A percentile compares a stretch with the other conserved stretches of the same genome.
Conservation (phyloP, 2,329 filamentous ascomycete species). For the Cytospora mali region DNA sequence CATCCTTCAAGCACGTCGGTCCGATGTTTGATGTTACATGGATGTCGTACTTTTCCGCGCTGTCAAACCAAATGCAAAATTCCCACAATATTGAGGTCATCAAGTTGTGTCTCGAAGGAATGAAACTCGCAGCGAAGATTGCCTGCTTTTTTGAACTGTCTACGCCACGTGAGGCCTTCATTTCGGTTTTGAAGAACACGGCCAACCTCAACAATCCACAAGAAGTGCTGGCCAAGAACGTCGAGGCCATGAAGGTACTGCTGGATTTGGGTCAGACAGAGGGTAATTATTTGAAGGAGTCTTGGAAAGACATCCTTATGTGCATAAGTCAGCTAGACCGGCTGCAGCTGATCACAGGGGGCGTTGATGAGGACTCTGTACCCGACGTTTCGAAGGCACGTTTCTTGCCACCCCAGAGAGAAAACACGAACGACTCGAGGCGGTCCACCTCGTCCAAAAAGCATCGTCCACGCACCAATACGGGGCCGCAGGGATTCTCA, state of each 20-base stretch:
- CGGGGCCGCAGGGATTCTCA: conserved; percentile 66
- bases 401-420: conserved; percentile 63
- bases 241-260: conserved; percentile 89
- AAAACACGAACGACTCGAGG: conserved; percentile 59
- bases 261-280: conserved; percentile 92
- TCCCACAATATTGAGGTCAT: conserved; percentile 91
- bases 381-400: conserved; percentile 88
- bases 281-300: conserved; percentile 83
- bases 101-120: conserved; percentile 89
- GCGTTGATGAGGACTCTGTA: conserved; percentile 88
- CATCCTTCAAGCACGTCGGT: conserved; percentile 90
- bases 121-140: conserved; percentile 91
- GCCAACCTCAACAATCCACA: conserved; percentile 95
- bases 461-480: conserved; percentile 55
- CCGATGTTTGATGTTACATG: conserved; percentile 99
- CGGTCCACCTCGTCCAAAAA: conserved; percentile 66
- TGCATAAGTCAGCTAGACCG: conserved; percentile 95
- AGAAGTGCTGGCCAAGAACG: conserved; percentile 94
- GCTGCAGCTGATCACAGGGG: conserved; percentile 90
- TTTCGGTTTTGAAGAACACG: conserved; percentile 87
- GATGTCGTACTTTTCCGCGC: conserved; percentile 97
- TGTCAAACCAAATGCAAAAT: conserved; percentile 92
- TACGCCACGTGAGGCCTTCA: conserved; percentile 92
- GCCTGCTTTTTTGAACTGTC: conserved; percentile 91
- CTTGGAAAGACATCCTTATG: conserved; percentile 94